Evolutionary conservation across 2,329 filamentous ascomycete species (phyloP).

Genomic region (Aspergillus intermedius): DNA sequence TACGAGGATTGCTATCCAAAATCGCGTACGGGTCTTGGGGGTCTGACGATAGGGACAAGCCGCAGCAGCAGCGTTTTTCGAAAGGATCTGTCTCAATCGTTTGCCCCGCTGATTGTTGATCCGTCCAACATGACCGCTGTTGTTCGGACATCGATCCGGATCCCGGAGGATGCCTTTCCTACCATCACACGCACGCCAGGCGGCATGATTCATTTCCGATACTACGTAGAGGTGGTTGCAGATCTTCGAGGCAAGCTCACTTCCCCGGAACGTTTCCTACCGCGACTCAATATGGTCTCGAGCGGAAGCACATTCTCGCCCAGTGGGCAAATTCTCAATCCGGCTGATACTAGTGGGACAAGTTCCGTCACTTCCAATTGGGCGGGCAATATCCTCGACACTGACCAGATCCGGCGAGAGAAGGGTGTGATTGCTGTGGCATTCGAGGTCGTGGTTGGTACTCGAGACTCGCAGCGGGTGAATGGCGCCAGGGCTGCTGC

Average conservation of each 20-base stretch:
- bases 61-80: conserved; percentile 88
- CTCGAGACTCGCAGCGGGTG: conserved; percentile 62
- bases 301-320: conserved; percentile 40
- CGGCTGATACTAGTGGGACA: conserved; percentile 23
- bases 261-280: conserved; percentile 62
- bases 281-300: conserved; percentile 47
- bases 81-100: conserved; percentile 85
- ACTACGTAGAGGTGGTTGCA: conserved; percentile 86
- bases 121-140: conserved; percentile 69
- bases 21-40: conserved; percentile 78
- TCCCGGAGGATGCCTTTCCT: conserved; percentile 86
- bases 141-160: conserved; percentile 73
- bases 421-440: conserved; percentile 85
- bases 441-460: conserved; percentile 84
- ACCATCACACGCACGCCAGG: conserved; percentile 86
- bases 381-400: conserved; percentile 69
- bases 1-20: conserved; percentile 82
- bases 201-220: conserved; percentile 90
- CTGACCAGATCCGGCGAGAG: conserved; percentile 74
- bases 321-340: conserved; percentile 29
- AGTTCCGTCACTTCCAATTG: conserved; percentile 36
- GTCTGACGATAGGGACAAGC: conserved; percentile 77
- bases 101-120: conserved; percentile 82
- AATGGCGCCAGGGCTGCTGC: conserved; percentile 35
- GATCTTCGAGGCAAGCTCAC: conserved; percentile 84